Conservation (phyloP, 2,329 filamentous ascomycete genomes). For the Pezicula neosporulosa region DNA sequence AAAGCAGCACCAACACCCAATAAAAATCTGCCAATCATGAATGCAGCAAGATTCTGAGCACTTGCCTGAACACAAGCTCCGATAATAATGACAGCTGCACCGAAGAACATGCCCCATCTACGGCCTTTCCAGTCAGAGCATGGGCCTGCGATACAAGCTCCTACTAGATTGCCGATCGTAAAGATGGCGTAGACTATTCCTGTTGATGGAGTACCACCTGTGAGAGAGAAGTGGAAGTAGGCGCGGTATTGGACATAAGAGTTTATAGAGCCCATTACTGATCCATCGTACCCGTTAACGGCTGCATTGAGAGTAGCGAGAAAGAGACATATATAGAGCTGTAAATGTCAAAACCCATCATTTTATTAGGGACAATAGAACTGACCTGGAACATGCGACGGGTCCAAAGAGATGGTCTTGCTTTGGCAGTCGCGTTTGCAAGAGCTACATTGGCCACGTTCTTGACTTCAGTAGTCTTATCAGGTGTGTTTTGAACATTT, state of each 20-base stretch:
- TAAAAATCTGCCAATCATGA: slow-evolving; percentile 50
- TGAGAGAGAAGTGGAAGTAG: slow-evolving; percentile 37
- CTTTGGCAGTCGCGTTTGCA: slow-evolving; percentile 21
- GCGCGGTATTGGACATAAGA: slow-evolving; percentile 37
- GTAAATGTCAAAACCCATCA: background rate
- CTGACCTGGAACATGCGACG: slow-evolving; percentile 38
- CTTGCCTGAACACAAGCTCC: slow-evolving; percentile 38
- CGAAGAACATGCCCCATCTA: slow-evolving; percentile 39
- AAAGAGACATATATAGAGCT: slow-evolving; percentile 38
- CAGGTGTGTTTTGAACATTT: too few species aligned
- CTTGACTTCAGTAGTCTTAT: background rate
- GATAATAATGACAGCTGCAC: slow-evolving; percentile 35
- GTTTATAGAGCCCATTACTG: slow-evolving; percentile 44
- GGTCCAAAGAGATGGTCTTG: slow-evolving; percentile 28
- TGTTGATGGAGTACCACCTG: slow-evolving; percentile 36
- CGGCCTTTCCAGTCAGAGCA: slow-evolving; percentile 41
- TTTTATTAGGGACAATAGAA: background rate
- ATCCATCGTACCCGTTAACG: slow-evolving; percentile 45
- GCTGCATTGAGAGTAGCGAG: slow-evolving; percentile 40
- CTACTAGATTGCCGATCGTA: slow-evolving; percentile 41
- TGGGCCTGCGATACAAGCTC: slow-evolving; percentile 39
- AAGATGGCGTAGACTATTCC: slow-evolving; percentile 47
- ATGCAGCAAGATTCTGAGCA: slow-evolving; percentile 28
- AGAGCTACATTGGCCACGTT: slow-evolving; percentile 20
- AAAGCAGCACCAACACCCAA: slow-evolving; percentile 50